phyloP scores from a whole-genome alignment of 345 rosid genomes.

The Clausena lansium region DNA sequence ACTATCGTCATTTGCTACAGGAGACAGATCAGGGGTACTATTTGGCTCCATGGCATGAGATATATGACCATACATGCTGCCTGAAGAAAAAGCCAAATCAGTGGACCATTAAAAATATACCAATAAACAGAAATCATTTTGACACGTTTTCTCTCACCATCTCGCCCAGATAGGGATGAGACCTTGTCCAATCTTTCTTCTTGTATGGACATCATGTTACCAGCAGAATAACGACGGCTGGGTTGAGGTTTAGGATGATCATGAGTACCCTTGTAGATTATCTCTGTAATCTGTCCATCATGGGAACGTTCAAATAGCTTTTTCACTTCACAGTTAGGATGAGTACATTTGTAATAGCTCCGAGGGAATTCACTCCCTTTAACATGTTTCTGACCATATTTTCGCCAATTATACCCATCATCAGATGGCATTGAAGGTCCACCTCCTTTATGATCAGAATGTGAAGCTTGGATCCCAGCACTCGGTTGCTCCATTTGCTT shows the following conservation, averaged over 20 bases:
- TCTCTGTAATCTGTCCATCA: conserved; percentile 89
- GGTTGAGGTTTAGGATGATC: conserved; percentile 98
- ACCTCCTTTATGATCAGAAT: conserved; percentile 63
- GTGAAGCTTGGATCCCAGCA: conserved; percentile 38
- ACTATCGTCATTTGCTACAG: conserved; percentile 52
- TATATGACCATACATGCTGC: conserved; percentile 46
- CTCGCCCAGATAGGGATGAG: conserved; percentile 47
- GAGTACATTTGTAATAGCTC: conserved; percentile 96
- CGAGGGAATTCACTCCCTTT: conserved; percentile 99
- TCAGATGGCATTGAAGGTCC: conserved; percentile 48
- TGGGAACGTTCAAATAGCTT: conserved; percentile 91
- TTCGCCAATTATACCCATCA: conserved; percentile 99
- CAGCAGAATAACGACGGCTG: conserved; percentile 66
- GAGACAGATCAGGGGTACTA: conserved; percentile 54
- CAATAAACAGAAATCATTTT: conserved; percentile 1
- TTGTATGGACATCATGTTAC: conserved; percentile 58
- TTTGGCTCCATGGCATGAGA: conserved; percentile 43
- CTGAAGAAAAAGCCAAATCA: conserved; percentile 29
- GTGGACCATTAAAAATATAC: conserved; percentile 2
- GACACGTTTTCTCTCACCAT: conserved; percentile 44
- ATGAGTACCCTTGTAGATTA: conserved; percentile 91
- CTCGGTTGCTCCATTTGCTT: conserved; percentile 43
- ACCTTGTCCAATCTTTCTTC: conserved; percentile 68
- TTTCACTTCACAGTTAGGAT: conserved; percentile 97
- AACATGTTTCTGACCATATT: conserved; percentile 97